Base-by-base conservation (phyloP, 345 rosid species). In the Hibiscus tridactylites region DNA sequence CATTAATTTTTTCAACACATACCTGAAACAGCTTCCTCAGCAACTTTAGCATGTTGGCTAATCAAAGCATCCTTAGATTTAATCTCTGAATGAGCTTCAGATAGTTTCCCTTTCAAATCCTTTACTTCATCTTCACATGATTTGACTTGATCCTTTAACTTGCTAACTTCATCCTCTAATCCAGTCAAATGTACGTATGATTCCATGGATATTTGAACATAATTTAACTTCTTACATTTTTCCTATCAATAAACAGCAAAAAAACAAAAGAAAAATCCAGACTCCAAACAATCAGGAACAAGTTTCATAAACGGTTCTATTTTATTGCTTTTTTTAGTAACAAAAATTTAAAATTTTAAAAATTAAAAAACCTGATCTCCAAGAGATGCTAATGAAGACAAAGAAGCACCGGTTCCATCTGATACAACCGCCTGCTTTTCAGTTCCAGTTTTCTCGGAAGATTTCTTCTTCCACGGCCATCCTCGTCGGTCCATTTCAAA, bases 11-110 rank as follows among this genome's bases (percentile, higher is more conserved):
- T 39, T 17, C 3, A 31, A 15, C 33, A 17, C 66, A 72, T 44
- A 91, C 97, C 97, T 65, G 92, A 86, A 79, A 92, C 97, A 65
- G 97, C 97, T 84, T 92, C 97, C 81, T 92, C 97, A 24, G 97
- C 96, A 68, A 92, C 91, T 83, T 92, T 92, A 31, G 90, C 88
- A 68, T 88, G 97, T 70, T 92, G 93, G 71, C 83, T 90, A 64
- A 86, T 85, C 81, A 87, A 74, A 76, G 77, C 65, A 11, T 87
- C 96, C 82, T 92, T 88, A 26, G 87, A 75, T 61, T 65, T 85
- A 7, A 86, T 77, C 79, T 90, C 91, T 11, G 80, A 78, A 7
- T 86, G 65, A 6, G 94, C 86, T 56, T 77, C 71, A 12, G 79
- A 76, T 9, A 92, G 83, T 69, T 86, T 84, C 37, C 84, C 90